phyloP scores from a whole-genome alignment of 1,284 basidiomycete genomes.

The Moesziomyces sp. region DNA sequence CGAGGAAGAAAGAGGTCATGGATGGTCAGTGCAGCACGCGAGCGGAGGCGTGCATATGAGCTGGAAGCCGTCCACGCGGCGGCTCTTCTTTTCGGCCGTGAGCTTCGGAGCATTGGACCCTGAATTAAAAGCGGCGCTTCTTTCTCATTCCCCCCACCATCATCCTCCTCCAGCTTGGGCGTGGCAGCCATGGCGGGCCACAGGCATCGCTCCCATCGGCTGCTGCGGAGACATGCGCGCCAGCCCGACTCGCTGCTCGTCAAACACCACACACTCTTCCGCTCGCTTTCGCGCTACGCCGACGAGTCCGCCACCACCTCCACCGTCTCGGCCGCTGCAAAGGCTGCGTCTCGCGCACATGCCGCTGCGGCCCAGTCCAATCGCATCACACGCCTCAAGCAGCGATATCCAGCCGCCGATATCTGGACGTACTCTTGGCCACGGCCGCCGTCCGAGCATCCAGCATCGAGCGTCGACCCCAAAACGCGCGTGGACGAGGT shows the following conservation, averaged over 20 bases:
- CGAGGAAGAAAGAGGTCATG: not conserved
- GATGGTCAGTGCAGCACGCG: constrained; percentile 26
- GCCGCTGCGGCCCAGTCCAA: not conserved
- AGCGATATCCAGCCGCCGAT: constrained; percentile 11
- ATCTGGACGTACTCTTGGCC: constrained; percentile 23
- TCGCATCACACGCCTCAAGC: constrained; percentile 5
- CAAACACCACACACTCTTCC: constrained; percentile 30
- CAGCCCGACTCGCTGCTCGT: constrained; percentile 17
- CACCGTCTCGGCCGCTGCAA: not conserved
- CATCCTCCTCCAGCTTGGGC: no score
- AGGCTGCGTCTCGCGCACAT: no score
- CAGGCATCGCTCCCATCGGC: no score
- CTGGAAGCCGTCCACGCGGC: not conserved
- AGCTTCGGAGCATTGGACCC: constrained; percentile 1
- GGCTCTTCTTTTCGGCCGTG: not conserved
- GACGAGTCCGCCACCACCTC: not conserved
- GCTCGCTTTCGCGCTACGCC: constrained; percentile 27
- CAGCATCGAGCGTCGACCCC: constrained; percentile 7
- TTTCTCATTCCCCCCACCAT: constrained; percentile 4
- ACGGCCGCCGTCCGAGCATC: constrained; percentile 7
- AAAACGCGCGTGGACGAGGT: constrained; percentile 6
- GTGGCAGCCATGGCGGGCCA: no score
- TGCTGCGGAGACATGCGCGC: constrained; percentile 3
- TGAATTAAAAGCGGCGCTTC: not conserved
- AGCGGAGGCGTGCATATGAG: not conserved